These are phyloP conservation scores for Talaromyces sp. DNA, from an alignment of 2,329 filamentous ascomycete genomes.

Conservation along the genomic window DNA sequence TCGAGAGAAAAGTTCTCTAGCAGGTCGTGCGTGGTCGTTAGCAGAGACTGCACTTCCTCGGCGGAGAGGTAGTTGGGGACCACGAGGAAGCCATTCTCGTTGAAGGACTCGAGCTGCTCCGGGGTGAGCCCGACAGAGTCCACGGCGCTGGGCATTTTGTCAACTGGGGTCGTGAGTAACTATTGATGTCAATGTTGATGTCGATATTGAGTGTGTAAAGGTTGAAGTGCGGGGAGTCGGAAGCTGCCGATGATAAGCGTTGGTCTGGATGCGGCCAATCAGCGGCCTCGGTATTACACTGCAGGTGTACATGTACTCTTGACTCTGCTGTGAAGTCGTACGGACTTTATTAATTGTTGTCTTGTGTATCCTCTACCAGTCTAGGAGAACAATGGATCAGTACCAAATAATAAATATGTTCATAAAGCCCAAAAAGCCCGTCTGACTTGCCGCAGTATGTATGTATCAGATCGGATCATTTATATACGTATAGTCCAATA, in stretches of 20 bases:
- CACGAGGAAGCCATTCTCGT: conserved; percentile 83
- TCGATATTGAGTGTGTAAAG: background rate
- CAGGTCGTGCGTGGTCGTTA: conserved; percentile 69
- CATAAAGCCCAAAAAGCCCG: no score
- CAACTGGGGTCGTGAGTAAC: background rate
- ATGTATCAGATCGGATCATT: background rate
- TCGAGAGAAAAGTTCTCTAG: conserved; percentile 72
- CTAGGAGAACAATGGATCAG: background rate
- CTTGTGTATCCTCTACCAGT: no score
- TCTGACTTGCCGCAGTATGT: background rate
- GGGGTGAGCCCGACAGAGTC: conserved; percentile 58
- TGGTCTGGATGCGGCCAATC: background rate
- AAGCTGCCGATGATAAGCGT: conserved; percentile 3
- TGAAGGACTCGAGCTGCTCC: conserved; percentile 67
- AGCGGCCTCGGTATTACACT: no score
- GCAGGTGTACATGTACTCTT: no score
- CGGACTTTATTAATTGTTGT: background rate
- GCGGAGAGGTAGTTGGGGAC: conserved; percentile 70
- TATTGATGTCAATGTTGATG: background rate
- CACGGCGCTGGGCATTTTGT: conserved; percentile 4
- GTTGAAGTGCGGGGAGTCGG: conserved; percentile 4
- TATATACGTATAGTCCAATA: background rate
- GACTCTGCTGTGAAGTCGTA: background rate
- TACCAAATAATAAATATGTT: background rate
- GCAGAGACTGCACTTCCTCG: conserved; percentile 61